These are phyloP conservation scores for Kwoniella pini DNA, from an alignment of 768 basidiomycete species.

Conservation along the genomic window DNA sequence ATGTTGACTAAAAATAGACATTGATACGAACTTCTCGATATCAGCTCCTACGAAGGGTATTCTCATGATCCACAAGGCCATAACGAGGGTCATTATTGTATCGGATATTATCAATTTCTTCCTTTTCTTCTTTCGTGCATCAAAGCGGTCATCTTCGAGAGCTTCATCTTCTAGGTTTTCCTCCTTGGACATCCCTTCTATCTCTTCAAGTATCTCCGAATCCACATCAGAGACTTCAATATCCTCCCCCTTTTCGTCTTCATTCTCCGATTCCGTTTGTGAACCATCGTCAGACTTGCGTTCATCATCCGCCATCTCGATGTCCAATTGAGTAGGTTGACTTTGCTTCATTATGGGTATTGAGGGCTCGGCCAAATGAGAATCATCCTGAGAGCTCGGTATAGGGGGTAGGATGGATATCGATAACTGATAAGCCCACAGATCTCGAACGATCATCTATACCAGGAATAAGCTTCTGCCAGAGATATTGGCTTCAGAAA, in stretches of 20 bases:
- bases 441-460: constrained; percentile 51
- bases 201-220: constrained; percentile 28
- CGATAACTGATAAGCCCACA: constrained; percentile 51
- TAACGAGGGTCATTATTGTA: constrained; percentile 68
- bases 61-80: constrained; percentile 78
- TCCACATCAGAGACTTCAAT: constrained; percentile 35
- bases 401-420: constrained; percentile 33
- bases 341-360: not conserved
- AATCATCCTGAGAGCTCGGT: constrained; percentile 9
- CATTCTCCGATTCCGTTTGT: constrained; percentile 29
- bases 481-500: not conserved
- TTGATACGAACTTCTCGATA: constrained; percentile 64
- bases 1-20: too few species aligned
- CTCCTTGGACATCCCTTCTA: constrained; percentile 16
- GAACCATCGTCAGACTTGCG: constrained; percentile 28
- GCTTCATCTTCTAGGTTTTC: constrained; percentile 6
- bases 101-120: constrained; percentile 56
- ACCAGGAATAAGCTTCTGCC: not conserved
- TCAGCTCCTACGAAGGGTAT: constrained; percentile 75
- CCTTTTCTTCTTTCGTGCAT: constrained; percentile 16
- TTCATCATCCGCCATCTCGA: constrained; percentile 22
- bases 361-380: not conserved
- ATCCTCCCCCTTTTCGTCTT: constrained; percentile 31
- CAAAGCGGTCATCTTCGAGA: not conserved
- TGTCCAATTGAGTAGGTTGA: constrained; percentile 7